A percentile compares a stretch with the other conserved stretches of the same genome.
Evolutionary conservation across 305 asterid genomes (phyloP).

Genomic region (Salvia sclarea): DNA sequence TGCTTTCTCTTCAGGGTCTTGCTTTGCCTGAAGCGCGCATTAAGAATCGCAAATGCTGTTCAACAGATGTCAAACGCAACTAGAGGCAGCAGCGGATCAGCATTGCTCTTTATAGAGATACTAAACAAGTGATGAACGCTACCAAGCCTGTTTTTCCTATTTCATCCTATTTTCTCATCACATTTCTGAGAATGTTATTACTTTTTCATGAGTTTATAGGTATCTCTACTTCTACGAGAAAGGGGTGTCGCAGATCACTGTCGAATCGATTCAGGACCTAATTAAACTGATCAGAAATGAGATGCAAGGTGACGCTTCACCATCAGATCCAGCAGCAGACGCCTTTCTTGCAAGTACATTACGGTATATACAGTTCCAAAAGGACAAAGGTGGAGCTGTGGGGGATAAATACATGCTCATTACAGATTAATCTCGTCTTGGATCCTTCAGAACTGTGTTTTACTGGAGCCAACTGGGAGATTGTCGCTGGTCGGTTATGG

Average conservation of each 20-base stretch:
- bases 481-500: conserved; percentile 19
- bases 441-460: neutral
- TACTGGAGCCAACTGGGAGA: conserved; percentile 4
- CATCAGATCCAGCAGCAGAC: conserved; percentile 72
- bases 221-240: conserved; percentile 96
- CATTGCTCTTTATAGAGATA: conserved; percentile 82
- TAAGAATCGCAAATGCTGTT: conserved; percentile 94
- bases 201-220: conserved; percentile 41
- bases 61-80: conserved; percentile 97
- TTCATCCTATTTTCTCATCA: conserved; percentile 7
- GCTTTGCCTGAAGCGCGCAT: conserved; percentile 96
- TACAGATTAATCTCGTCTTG: conserved; percentile 37
- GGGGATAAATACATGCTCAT: conserved; percentile 83
- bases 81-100: conserved; percentile 87
- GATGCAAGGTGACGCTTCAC: conserved; percentile 66
- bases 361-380: conserved; percentile 90
- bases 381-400: conserved; percentile 96
- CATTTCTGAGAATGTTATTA: conserved; percentile 1
- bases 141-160: conserved; percentile 22
- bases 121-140: conserved; percentile 69
- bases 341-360: conserved; percentile 87
- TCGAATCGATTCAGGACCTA: conserved; percentile 82
- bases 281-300: conserved; percentile 79
- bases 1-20: conserved; percentile 60
- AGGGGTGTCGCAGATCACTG: conserved; percentile 75